Percentiles rank a stretch among this genome's conserved stretches.
phyloP scores from a whole-genome alignment of 1,284 basidiomycete species.

The Trichosporon faecale region DNA sequence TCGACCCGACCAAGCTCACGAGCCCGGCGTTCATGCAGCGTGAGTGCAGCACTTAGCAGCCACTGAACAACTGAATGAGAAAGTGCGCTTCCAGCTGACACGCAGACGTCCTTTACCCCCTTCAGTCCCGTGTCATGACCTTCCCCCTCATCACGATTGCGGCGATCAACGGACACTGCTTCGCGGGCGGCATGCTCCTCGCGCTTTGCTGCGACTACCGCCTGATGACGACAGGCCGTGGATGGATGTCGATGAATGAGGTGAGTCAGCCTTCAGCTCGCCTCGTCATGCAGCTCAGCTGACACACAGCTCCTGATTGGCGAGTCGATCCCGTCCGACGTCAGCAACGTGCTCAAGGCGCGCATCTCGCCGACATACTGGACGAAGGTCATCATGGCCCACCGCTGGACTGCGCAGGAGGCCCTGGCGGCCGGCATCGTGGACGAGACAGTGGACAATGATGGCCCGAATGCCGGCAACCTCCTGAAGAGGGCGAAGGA shows the following conservation, averaged over 20 bases:
- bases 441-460: slow-evolving; percentile 62
- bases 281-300: too few relatives aligned
- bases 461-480: slow-evolving; percentile 52
- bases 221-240: slow-evolving; percentile 76
- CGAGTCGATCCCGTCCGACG: slow-evolving; percentile 55
- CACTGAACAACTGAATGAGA: too few relatives aligned
- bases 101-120: slow-evolving; percentile 46
- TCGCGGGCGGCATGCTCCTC: slow-evolving; percentile 79
- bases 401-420: slow-evolving; percentile 74
- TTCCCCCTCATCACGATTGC: slow-evolving; percentile 64
- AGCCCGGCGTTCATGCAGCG: slow-evolving; percentile 72
- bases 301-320: slow-evolving; percentile 59
- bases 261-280: slow-evolving; percentile 56
- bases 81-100: too few relatives aligned
- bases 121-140: slow-evolving; percentile 44
- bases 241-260: slow-evolving; percentile 94
- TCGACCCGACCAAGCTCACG: slow-evolving; percentile 65
- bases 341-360: slow-evolving; percentile 51
- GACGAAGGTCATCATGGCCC: slow-evolving; percentile 66
- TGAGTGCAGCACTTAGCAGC: slow-evolving; percentile 48
- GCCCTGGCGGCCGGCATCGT: slow-evolving; percentile 66
- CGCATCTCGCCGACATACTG: not conserved
- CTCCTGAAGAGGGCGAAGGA: slow-evolving; percentile 58
- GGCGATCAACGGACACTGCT: slow-evolving; percentile 82
- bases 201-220: slow-evolving; percentile 83